Conservation (phyloP, 495 filamentous ascomycete genomes). For the Penicillium samsonianum region DNA sequence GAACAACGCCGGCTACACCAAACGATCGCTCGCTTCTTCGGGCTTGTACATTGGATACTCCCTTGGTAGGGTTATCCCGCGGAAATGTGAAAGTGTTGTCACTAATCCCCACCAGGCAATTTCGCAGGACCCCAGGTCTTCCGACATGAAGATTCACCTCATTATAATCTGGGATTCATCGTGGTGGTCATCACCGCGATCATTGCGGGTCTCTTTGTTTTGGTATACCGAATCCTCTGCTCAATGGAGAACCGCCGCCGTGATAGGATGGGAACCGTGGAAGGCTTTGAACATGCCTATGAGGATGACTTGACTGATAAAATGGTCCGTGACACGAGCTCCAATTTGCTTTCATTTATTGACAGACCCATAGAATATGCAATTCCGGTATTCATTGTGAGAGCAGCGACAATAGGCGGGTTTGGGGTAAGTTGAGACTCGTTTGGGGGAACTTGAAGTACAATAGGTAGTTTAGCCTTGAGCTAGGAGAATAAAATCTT, state of each 20-base stretch:
- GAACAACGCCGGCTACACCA: constrained; percentile 50
- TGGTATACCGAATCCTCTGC: background rate
- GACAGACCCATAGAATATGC: background rate
- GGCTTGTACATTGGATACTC: constrained; percentile 47
- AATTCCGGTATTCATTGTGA: constrained; percentile 1
- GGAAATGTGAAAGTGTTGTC: background rate
- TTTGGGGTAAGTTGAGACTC: background rate
- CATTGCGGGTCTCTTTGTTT: background rate
- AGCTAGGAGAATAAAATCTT: background rate
- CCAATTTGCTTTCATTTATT: background rate
- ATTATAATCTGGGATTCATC: background rate
- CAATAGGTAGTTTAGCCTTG: background rate
- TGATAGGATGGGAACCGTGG: background rate
- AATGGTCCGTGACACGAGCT: background rate
- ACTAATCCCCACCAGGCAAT: background rate
- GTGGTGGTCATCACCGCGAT: background rate
- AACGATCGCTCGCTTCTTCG: constrained; percentile 37
- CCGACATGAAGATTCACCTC: background rate
- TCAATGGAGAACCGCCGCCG: background rate
- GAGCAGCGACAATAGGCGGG: background rate
- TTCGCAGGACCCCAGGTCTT: constrained; percentile 1
- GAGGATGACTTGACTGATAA: constrained; percentile 6
- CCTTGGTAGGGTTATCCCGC: constrained; percentile 28
- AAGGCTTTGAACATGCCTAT: constrained; percentile 5
- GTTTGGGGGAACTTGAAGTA: background rate